These are phyloP conservation scores for Colletotrichum lini DNA, from an alignment of 2,329 filamentous ascomycete genomes.

Conservation along the genomic window DNA sequence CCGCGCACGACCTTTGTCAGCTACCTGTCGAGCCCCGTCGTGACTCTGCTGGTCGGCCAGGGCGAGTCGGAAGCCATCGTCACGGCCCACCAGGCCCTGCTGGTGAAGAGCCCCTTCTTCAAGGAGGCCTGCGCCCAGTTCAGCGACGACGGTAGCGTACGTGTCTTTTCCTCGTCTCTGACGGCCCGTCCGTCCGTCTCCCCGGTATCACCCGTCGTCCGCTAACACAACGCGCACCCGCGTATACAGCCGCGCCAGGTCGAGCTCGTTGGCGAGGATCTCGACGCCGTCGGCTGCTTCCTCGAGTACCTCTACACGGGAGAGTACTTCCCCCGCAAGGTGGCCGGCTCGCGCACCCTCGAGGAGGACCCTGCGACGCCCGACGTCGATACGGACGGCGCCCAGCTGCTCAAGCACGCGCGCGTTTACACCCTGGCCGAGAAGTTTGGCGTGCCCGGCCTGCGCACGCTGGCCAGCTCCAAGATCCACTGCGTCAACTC, in stretches of 20 bases:
- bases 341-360: conserved; percentile 74
- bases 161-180: conserved; percentile 47
- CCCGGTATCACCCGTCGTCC: too few relatives aligned
- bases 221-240: not conserved
- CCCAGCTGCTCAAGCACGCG: conserved; percentile 89
- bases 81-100: conserved; percentile 84
- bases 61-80: conserved; percentile 74
- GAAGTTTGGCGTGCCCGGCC: conserved; percentile 76
- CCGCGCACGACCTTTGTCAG: conserved; percentile 64
- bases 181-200: too few relatives aligned
- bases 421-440: conserved; percentile 91
- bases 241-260: conserved; percentile 72
- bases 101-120: conserved; percentile 83
- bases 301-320: conserved; percentile 88
- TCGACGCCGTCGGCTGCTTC: conserved; percentile 83
- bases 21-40: conserved; percentile 78
- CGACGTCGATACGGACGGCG: conserved; percentile 80
- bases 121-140: conserved; percentile 74
- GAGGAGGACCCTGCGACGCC: conserved; percentile 78
- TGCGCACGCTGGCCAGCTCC: conserved; percentile 83
- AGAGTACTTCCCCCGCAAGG: conserved; percentile 85
- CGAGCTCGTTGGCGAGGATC: conserved; percentile 75
- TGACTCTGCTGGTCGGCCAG: conserved; percentile 76
- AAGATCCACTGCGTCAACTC: conserved; percentile 95
- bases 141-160: conserved; percentile 71